Base-by-base conservation (phyloP, 2,329 filamentous ascomycete species). In the Trichoderma polysporum region DNA sequence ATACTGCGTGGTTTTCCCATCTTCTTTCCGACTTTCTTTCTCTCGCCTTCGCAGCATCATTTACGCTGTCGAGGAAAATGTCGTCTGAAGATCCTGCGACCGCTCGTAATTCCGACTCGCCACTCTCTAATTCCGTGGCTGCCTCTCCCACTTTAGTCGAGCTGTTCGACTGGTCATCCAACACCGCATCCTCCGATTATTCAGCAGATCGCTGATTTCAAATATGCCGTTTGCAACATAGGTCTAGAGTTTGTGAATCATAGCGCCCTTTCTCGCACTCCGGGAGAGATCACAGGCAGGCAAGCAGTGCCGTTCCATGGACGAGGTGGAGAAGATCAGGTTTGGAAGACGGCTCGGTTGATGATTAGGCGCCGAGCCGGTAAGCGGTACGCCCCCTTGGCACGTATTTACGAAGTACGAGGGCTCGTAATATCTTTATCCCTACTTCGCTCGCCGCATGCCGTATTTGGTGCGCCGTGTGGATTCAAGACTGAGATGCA, bases 321-420 rank as follows among this genome's bases (percentile, higher is more conserved):
- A 50, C 45, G n/a, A n/a, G 9, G 58, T 37, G 53, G 53, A 13
- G 45, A 27, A 22, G 45, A 33, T 13, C 22, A 25, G 45, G 25
- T 8, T 9, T 3, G 7, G n/a, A 25, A 33, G 25, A 19, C 52
- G 60, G 13, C 35, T 56, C 60, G 60, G 60, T 54, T 64, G 27
- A 27, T 64, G 50, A 64, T 47, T 47, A 47, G 37, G 50, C 37
- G 60, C 60, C 50, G 60, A 37, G 60, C 60, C 60, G 60, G 39
- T 2, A 13, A 33, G 27, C n/a, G 19, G 50, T 10, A 33, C 37
- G 31, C 1, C 12, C 6, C 31, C 49, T 25, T 29, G 33, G n/a
- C n/a, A n/a, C n/a, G n/a, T n/a, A n/a, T n/a, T n/a, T n/a, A n/a
- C n/a, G n/a, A n/a, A n/a, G n/a, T n/a, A n/a, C n/a, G n/a, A n/a